A percentile compares a stretch with the other conserved stretches of the same genome.
phyloP scores from a whole-genome alignment of 2,329 filamentous ascomycete genomes.

The Arachnomyces sp. region DNA sequence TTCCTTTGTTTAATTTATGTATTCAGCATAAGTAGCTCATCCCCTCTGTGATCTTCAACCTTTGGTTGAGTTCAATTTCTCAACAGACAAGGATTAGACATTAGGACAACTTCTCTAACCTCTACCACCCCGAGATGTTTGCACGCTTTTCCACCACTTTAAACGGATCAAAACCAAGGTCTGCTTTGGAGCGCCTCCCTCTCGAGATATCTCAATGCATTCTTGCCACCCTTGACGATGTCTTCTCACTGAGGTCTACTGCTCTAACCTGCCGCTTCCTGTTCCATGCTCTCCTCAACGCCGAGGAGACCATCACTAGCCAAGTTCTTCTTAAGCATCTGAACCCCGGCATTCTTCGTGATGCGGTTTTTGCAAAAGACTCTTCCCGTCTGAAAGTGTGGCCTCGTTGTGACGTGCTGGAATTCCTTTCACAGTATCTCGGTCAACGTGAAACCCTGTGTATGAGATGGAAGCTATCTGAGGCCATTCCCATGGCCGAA shows the following conservation, averaged over 20 bases:
- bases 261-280: conserved; percentile 1
- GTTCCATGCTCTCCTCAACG: neutral
- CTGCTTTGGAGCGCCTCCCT: neutral
- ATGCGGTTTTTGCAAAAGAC: neutral
- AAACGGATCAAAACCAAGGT: too few relatives aligned
- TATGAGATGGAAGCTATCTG: neutral
- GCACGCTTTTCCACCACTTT: too few relatives aligned
- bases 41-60: too few relatives aligned
- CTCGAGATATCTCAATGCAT: conserved; percentile 1
- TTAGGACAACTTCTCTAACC: too few relatives aligned
- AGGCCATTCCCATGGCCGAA: neutral
- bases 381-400: neutral
- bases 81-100: too few relatives aligned
- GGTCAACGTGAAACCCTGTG: too few relatives aligned
- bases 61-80: too few relatives aligned
- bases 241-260: neutral
- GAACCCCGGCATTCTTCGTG: neutral
- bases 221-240: neutral
- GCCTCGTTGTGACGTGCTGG: too few relatives aligned
- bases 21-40: too few relatives aligned
- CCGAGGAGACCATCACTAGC: conserved; percentile 1
- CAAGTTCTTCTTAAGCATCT: neutral
- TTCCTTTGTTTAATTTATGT: too few relatives aligned
- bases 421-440: too few relatives aligned
- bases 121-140: too few relatives aligned